phyloP scores from a whole-genome alignment of 805 yeast genomes.

The Hanseniaspora valbyensis region DNA sequence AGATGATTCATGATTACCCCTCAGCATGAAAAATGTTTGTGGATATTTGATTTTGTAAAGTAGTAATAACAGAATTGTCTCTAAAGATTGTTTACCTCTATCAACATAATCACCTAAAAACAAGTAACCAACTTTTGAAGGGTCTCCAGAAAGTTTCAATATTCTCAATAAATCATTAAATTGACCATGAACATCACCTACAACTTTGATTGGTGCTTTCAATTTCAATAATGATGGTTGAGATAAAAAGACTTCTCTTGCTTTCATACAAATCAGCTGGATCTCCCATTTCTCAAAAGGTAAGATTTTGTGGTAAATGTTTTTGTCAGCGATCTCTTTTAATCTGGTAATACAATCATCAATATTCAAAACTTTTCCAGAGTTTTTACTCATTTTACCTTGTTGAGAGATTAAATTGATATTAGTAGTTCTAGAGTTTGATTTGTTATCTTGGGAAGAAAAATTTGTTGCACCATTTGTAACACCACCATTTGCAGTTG shows the following conservation, averaged over 20 bases:
- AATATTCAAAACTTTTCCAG: conserved; percentile 34
- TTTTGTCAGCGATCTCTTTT: conserved; percentile 40
- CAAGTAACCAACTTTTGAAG: conserved; percentile 84
- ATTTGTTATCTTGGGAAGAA: not conserved
- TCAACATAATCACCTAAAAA: conserved; percentile 96
- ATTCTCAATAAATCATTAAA: conserved; percentile 81
- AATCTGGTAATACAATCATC: conserved; percentile 55
- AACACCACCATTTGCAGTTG: not conserved
- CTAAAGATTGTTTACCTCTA: conserved; percentile 91
- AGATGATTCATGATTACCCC: conserved; percentile 98
- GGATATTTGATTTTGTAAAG: conserved; percentile 96
- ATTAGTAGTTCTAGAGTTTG: not conserved
- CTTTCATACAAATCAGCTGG: conserved; percentile 44
- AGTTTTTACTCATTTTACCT: not conserved
- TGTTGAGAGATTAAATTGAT: not conserved
- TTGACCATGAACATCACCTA: conserved; percentile 95
- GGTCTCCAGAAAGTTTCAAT: conserved; percentile 93
- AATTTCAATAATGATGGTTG: conserved; percentile 87
- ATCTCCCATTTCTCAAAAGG: conserved; percentile 44
- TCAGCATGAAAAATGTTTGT: conserved; percentile 79
- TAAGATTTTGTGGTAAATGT: conserved; percentile 35
- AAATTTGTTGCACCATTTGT: too few relatives aligned
- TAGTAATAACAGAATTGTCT: conserved; percentile 73
- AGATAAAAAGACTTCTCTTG: conserved; percentile 54
- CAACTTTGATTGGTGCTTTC: conserved; percentile 69